Evolutionary conservation across 2,329 filamentous ascomycete genomes (phyloP).

Genomic region (Sporothrix sp.): DNA sequence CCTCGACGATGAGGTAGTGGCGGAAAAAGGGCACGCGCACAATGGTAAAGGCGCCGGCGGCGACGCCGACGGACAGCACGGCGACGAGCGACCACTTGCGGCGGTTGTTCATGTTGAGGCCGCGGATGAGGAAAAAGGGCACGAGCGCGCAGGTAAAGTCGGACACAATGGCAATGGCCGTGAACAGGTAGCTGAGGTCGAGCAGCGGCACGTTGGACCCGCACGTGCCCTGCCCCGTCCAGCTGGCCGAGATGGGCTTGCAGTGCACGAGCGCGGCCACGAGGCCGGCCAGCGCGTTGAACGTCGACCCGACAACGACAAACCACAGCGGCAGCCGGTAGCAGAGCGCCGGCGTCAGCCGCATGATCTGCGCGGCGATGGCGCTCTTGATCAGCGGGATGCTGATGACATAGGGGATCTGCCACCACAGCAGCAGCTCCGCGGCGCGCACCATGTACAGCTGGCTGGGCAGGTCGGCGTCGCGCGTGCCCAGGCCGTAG

Average conservation of each 20-base stretch:
- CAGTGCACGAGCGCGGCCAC: conserved; percentile 17
- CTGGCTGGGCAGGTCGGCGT: conserved; percentile 6
- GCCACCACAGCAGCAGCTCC: conserved; percentile 15
- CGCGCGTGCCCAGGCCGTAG: conserved; percentile 14
- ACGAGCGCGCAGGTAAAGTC: conserved; percentile 15
- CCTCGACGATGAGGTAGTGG: conserved; percentile 8
- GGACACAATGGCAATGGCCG: conserved; percentile 10
- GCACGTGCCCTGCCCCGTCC: conserved; percentile 17
- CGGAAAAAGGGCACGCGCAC: conserved; percentile 21
- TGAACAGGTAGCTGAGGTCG: conserved; percentile 13
- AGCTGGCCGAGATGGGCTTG: conserved; percentile 16
- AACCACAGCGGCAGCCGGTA: conserved; percentile 14
- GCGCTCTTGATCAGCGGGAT: conserved; percentile 17
- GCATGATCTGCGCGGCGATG: conserved; percentile 15
- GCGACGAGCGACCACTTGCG: conserved; percentile 13
- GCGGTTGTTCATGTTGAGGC: conserved; percentile 14
- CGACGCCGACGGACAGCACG: conserved; percentile 19
- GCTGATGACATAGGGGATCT: conserved; percentile 16
- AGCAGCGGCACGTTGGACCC: conserved; percentile 14
- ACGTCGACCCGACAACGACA: conserved; percentile 9
- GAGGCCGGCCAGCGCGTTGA: conserved; percentile 16
- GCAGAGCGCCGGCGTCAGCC: conserved; percentile 8
- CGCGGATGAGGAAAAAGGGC: conserved; percentile 15
- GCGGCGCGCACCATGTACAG: conserved; percentile 11
- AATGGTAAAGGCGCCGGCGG: conserved; percentile 29